These are phyloP conservation scores for Ceriops decandra DNA, from an alignment of 345 rosid species.

Conservation along the genomic window DNA sequence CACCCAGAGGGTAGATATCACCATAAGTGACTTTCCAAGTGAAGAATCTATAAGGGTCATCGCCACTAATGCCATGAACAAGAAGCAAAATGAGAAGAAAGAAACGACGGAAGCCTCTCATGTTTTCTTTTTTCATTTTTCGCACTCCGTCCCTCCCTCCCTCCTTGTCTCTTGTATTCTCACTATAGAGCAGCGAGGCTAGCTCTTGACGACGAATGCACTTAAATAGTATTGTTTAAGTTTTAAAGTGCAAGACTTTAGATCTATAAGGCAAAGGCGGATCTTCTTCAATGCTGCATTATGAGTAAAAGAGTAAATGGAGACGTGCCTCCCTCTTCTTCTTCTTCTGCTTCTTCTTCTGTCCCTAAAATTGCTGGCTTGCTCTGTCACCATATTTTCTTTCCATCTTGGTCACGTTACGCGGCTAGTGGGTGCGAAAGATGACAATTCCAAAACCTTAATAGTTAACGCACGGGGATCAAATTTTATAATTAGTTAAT, in stretches of 20 bases:
- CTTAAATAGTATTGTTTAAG: neutral
- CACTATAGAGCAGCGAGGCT: neutral
- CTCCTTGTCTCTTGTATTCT: too few relatives aligned
- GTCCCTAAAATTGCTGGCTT: neutral
- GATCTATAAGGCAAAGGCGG: neutral
- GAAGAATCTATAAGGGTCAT: slow-evolving; percentile 70
- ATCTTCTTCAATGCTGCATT: neutral
- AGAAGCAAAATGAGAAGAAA: slow-evolving; percentile 39
- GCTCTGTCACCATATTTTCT: neutral
- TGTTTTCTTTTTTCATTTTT: neutral
- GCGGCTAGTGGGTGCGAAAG: too few relatives aligned
- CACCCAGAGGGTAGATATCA: slow-evolving; percentile 86
- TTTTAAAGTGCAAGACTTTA: neutral
- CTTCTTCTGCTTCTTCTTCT: neutral
- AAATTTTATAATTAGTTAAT: too few relatives aligned
- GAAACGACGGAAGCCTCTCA: slow-evolving; percentile 36
- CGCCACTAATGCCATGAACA: slow-evolving; percentile 54
- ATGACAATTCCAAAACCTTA: too few relatives aligned
- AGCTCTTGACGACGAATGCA: neutral
- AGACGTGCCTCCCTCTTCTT: neutral
- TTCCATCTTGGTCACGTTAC: neutral
- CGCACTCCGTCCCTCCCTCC: neutral
- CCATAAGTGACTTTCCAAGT: slow-evolving; percentile 93
- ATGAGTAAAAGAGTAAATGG: neutral
- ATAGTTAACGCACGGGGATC: too few relatives aligned